Conservation (phyloP, 2,329 filamentous ascomycete genomes). For the Microcyclospora pomicola region DNA sequence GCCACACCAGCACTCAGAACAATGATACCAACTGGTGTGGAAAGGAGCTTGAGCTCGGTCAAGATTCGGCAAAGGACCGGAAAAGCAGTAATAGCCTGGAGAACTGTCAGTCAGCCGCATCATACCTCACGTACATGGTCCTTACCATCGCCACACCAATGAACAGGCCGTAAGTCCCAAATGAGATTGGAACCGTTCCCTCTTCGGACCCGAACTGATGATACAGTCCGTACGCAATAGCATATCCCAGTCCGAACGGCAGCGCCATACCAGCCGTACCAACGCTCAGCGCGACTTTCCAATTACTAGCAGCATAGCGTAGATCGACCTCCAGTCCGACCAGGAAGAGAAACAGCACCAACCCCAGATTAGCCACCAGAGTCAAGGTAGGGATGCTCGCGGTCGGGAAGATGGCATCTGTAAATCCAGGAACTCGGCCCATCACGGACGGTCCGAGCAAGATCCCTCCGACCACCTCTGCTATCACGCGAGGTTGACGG, state of each 20-base stretch:
- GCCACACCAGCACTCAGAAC: conserved; percentile 82
- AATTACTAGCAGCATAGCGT: conserved; percentile 62
- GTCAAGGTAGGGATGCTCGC: conserved; percentile 61
- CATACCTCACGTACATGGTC: conserved; percentile 41
- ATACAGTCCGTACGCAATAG: conserved; percentile 69
- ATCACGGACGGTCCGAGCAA: conserved; percentile 77
- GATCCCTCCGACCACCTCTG: conserved; percentile 74
- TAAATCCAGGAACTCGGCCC: conserved; percentile 72
- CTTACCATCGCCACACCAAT: conserved; percentile 90
- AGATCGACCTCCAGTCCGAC: conserved; percentile 81
- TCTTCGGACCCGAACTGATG: conserved; percentile 51
- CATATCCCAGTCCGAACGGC: conserved; percentile 70
- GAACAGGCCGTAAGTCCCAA: conserved; percentile 57
- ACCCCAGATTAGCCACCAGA: conserved; percentile 68
- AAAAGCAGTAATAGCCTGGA: conserved; percentile 38
- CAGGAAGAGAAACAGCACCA: conserved; percentile 76
- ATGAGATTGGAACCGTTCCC: conserved; percentile 43
- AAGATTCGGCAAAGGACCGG: conserved; percentile 89
- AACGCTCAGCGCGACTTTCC: conserved; percentile 65
- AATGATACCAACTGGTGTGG: conserved; percentile 73
- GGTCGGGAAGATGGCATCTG: conserved; percentile 59
- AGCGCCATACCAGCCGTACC: conserved; percentile 66
- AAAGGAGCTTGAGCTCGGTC: conserved; percentile 74
- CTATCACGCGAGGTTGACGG: conserved; percentile 69
- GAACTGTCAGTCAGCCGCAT: too few relatives aligned